These are phyloP conservation scores for Coniochaeta ligniaria DNA, from an alignment of 2,329 filamentous ascomycete species.

Conservation along the genomic window DNA sequence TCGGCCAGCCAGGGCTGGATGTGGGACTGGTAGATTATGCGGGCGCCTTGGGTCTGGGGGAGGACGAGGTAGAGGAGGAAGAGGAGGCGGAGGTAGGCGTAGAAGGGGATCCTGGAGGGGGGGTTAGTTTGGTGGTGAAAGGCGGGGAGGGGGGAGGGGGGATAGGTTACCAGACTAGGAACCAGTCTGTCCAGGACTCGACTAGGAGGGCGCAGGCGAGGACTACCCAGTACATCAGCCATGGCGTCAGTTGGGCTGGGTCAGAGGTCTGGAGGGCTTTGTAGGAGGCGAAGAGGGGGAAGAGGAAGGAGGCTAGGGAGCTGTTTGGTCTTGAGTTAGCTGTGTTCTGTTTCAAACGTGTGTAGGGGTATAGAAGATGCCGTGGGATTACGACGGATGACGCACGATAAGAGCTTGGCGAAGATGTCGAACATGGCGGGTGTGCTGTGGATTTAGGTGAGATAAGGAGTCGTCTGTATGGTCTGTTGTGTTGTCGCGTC, in stretches of 20 bases:
- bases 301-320: constrained; percentile 80
- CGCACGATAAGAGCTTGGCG: constrained; percentile 71
- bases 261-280: constrained; percentile 93
- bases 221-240: constrained; percentile 99
- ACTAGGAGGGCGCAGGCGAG: constrained; percentile 72
- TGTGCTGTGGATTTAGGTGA: background rate
- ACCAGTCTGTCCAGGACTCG: constrained; percentile 83
- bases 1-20: constrained; percentile 82
- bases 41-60: constrained; percentile 93
- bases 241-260: constrained; percentile 84
- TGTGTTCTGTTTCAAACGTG: background rate
- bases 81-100: constrained; percentile 80
- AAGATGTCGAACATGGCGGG: constrained; percentile 64
- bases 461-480: background rate
- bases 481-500: background rate
- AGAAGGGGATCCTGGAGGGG: constrained; percentile 71
- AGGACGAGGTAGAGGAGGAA: constrained; percentile 92
- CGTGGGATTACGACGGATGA: constrained; percentile 16
- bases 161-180: constrained; percentile 63
- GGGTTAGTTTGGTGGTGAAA: constrained; percentile 1
- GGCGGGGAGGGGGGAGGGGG: background rate
- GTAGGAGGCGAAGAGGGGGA: constrained; percentile 95
- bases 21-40: constrained; percentile 74
- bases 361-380: background rate
- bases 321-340: constrained; percentile 34